Evolutionary conservation across 257 asterid species (phyloP).

Genomic region (Forsythia suspensa): DNA sequence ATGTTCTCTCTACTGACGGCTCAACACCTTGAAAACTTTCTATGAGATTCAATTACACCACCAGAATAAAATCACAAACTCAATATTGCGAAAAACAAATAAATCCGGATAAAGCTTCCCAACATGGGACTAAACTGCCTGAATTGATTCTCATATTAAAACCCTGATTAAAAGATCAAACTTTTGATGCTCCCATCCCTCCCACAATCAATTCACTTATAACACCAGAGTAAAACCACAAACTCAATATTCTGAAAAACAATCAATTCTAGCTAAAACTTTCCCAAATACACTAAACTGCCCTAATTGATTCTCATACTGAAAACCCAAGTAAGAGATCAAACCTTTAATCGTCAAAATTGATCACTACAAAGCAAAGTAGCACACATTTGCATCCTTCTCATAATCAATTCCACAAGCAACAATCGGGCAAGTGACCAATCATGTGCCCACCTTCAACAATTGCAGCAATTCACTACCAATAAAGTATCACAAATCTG

Average conservation of each 20-base stretch:
- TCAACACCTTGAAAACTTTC: background rate
- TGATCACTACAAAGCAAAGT: background rate
- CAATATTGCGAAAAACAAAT: background rate
- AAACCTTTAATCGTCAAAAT: background rate
- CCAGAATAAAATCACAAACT: background rate
- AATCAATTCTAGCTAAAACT: background rate
- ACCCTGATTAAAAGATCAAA: background rate
- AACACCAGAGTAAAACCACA: background rate
- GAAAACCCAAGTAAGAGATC: slow-evolving; percentile 10
- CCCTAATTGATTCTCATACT: slow-evolving; percentile 10
- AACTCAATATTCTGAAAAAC: slow-evolving; percentile 7
- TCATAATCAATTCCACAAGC: slow-evolving; percentile 13
- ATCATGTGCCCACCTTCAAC: slow-evolving; percentile 37
- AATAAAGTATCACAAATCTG: slow-evolving; percentile 10
- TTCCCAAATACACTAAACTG: background rate
- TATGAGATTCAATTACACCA: background rate
- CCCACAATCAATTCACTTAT: background rate
- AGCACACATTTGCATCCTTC: background rate
- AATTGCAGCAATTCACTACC: slow-evolving; percentile 11
- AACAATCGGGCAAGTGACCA: slow-evolving; percentile 26
- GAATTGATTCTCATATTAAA: background rate
- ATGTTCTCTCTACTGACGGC: background rate
- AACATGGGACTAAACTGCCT: background rate
- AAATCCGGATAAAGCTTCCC: background rate
- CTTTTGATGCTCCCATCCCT: background rate